Conservation (phyloP, 179 eudicot species). For the Monotropa hypopitys region DNA sequence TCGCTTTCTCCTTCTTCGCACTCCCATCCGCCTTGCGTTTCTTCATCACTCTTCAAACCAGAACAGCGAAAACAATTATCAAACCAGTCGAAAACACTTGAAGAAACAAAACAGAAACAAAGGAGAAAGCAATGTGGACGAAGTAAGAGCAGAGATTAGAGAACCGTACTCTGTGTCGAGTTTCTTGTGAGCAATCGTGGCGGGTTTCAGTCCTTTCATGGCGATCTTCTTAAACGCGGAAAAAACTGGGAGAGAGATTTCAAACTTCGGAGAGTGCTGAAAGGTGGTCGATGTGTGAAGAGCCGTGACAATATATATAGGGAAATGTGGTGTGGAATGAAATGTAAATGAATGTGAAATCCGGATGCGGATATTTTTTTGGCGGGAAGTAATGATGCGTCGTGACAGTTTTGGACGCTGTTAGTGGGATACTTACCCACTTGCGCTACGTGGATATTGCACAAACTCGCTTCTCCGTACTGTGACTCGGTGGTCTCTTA, state of each 20-base stretch:
- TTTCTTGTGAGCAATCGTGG: constrained; percentile 14
- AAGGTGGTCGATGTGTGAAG: background rate
- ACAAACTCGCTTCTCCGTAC: too few relatives aligned
- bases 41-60: constrained; percentile 10
- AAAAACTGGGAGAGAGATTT: background rate
- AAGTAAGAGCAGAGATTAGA: background rate
- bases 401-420: background rate
- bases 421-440: too few relatives aligned
- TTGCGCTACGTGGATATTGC: too few relatives aligned
- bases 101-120: background rate
- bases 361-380: background rate
- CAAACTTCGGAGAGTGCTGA: background rate
- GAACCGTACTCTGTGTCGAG: constrained; percentile 6
- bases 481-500: too few relatives aligned
- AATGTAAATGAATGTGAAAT: background rate
- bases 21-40: constrained; percentile 3
- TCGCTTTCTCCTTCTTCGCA: constrained; percentile 10
- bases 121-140: background rate
- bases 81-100: background rate
- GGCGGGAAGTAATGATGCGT: background rate
- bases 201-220: constrained; percentile 17
- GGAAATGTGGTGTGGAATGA: background rate
- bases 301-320: background rate
- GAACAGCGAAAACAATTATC: background rate
- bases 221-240: constrained; percentile 9